Evolutionary conservation across 2,329 filamentous ascomycete species (phyloP), one percentile per base, ranked within the genome.

Genomic region (Epichloe scottii): DNA sequence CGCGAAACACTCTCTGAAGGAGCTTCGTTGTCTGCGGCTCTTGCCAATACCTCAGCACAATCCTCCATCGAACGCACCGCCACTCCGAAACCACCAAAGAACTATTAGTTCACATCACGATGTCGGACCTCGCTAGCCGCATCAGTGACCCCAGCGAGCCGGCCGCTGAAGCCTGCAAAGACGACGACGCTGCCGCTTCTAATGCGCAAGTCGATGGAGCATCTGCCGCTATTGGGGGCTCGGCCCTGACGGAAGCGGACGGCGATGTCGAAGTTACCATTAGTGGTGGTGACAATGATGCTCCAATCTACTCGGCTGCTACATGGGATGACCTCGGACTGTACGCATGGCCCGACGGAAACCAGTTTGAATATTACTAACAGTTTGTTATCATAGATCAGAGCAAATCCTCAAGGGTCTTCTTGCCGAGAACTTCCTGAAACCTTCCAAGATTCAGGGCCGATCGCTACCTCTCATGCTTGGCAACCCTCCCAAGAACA

Each of bases 361-460:
- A 34, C 12, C 19, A 34, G 46, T 14, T 17, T 21, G 17, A 19
- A 14, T 3, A 47, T 39, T 17, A 34, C 48, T 50, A 17, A 53
- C 38, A 11, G 30, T 35, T 23, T 6, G 14, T 23, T 47, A 45
- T 17, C 40, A 3, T 39, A 69, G 70, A 14, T 65, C 66, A 37
- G 63, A 68, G 34, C 54, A 79, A 41, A 85, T 97, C 56, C 78
- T 90, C 50, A 81, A 87, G 57, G 89, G 89, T 46, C 77, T 96
- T 34, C 74, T 82, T 45, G 75, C 79, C 50, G 86, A 97, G 78
- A 86, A 86, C 70, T 97, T 96, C 74, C 79, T 84, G 62, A 95
- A 94, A 69, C 93, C 93, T 0, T 97, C 93, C 51, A 98, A 98
- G 73, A 95, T 98, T 58, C 93, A 98, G 72, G 93, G 95, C 68